Conservation (phyloP, 1,139 yeast species). For the Protomyces inouyei region DNA sequence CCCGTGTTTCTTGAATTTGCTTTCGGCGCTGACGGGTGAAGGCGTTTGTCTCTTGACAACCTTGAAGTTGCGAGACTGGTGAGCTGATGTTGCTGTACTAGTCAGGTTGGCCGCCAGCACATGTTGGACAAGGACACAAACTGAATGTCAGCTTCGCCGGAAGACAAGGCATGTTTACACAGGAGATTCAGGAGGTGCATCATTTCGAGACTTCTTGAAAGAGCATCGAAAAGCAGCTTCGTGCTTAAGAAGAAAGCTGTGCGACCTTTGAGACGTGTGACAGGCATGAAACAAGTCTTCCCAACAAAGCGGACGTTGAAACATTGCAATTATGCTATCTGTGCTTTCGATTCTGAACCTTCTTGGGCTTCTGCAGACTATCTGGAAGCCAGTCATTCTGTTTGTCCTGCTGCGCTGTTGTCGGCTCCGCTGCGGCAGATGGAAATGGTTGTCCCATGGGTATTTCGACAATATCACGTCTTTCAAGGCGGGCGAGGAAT, state of each 20-base stretch:
- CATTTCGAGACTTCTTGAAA: too few relatives aligned
- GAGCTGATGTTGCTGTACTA: background rate
- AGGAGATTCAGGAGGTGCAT: too few relatives aligned
- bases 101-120: too few relatives aligned
- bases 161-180: too few relatives aligned
- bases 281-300: background rate
- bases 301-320: background rate
- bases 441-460: conserved; percentile 19
- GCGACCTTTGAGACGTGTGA: background rate
- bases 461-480: conserved; percentile 23
- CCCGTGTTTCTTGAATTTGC: background rate
- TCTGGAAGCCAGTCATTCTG: background rate
- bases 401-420: background rate
- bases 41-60: background rate
- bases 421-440: background rate
- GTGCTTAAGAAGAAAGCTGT: too few relatives aligned
- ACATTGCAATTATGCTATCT: background rate
- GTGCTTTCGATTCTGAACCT: background rate
- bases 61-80: background rate
- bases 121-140: too few relatives aligned
- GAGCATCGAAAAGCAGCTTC: too few relatives aligned
- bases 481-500: conserved; percentile 5
- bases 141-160: too few relatives aligned
- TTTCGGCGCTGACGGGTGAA: background rate
- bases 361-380: background rate